Base-by-base conservation (phyloP, 768 basidiomycete species). In the Tylopilus vinaceipallidus region DNA sequence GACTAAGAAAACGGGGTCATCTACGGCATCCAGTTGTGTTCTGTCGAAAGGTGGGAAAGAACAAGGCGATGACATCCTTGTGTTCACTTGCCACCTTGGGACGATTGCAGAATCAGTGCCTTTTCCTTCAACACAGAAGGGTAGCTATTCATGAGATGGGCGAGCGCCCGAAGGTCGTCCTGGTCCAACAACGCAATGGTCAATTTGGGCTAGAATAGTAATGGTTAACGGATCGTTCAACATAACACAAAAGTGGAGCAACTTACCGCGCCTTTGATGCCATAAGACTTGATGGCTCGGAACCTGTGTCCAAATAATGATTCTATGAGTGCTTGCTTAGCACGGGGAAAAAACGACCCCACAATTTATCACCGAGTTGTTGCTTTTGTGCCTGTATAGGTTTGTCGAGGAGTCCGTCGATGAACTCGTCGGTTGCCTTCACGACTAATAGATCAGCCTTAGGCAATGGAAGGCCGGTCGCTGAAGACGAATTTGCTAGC, bases 101-200 rank as follows among this genome's bases (percentile, higher is more conserved):
- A 50, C 8, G 56, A 53, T 27, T 68, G 66, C 27, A 70, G 11
- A 4, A 62, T 61, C 38, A 74, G 51, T 11, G 72, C 83, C 71
- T 92, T 93, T 65, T 91, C 88, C 71, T 88, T 92, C 51, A 94
- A 74, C 2, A 92, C 78, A 8, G 80, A 70, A 11, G 89, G 87
- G 66, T 90, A 93, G 63, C 88, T 88, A 66, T 91, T 88, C 84
- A 91, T 84, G 36, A 95, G 77, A 65, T 91, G 89, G 6, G 89
- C 86, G 40, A 95, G 77, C 5, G 90, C 75, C 36, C 86, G 81
- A 20, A 95, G 77, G 61, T 95, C 92, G 51, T 94, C 93, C 58
- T 85, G 77, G 60, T 95, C 91, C 52, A 95, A 72, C 9, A 94
- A 77, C 5, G 79, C 72, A 58, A 97, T 90, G 1, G 92, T 94